Evolutionary conservation across 176 grass and related monocot genomes (phyloP), one percentile per base, ranked within the genome.

Genomic region (Eleusine coracana): DNA sequence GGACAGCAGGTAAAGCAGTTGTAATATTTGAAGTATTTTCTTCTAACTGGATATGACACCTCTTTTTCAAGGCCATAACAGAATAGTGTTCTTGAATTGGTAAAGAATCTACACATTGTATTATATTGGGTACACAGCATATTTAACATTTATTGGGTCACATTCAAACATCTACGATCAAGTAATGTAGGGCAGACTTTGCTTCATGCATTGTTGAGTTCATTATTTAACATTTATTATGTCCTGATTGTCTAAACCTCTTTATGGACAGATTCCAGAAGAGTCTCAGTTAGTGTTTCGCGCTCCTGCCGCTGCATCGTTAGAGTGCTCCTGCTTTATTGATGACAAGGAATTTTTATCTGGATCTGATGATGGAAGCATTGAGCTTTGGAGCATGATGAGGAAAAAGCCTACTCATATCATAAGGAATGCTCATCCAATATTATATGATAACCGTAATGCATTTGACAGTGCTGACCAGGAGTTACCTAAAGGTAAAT

Each of bases 201-300:
- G 31, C 3, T 81, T 69, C 7, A 28, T 42, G 14, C 7, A 41
- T 28, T 4, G 6, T 41, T 42, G 13, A 41, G 21, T 55, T 80
- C 40, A 14, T 55, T 27, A 54, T 34, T 34, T 34, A 80, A 44
- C 5, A 64, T n/a, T 78, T 63, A 31, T 40, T 48, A 5, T 76
- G 37, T 2, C 65, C 10, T 82, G 13, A 58, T 10, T 31, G 3
- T 68, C 68, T 39, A 76, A 82, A 59, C 14, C 51, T 76, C 55
- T 80, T 25, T 34, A 34, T 83, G 68, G 12, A 60, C 84, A 97
- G 94, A 90, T 97, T 68, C 89, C 89, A 36, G 94, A 97, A 74
- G 94, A 97, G 80, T 93, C 94, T 12, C 94, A 97, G 31, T 75
- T 97, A 88, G 73, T 97, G 25, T 97, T 89, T 67, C 94, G 94